Evolutionary conservation across 352 stramenopile species (phyloP), one percentile per base, ranked within the genome.

Genomic region (Saprolegnia diclina): DNA sequence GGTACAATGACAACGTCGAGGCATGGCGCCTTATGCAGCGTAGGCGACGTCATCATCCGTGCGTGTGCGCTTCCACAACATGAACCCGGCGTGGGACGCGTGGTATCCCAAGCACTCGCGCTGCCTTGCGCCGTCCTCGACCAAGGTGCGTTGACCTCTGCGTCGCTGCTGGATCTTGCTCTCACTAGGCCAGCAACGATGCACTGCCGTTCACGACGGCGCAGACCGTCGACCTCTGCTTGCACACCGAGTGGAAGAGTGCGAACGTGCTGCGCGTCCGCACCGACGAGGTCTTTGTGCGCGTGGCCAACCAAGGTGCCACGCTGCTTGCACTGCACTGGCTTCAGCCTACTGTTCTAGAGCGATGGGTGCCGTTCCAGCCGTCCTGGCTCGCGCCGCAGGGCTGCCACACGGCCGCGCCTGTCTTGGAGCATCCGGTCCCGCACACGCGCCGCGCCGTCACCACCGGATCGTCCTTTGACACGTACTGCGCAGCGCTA

Each of bases 51-150:
- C 52, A 5, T 26, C 14, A 24, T 72, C 53, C 65, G 75, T 81
- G 61, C 79, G 79, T 21, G 70, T 94, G 48, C 82, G 83, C 22
- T 92, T 83, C 71, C 78, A 91, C 40, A 92, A 89, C 65, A 94
- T 94, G 86, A 85, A 94, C 72, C 76, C 87, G 44, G 66, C 75
- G 38, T 94, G 86, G 86, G 73, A 79, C 29, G 77, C 83, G 5
- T 91, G 86, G 82, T 32, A 92, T 42, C 77, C 79, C 13, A 11
- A 80, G 11, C 82, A 91, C 64, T 94, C 83, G 5, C 79, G 77
- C 0, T 78, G 87, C 32, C 73, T 94, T 22, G 76, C 86, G 40
- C 77, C 75, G 6, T 56, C 79, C 22, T 83, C 76, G 0, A 82
- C 80, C 19, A 88, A 89, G 76, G 84, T 90, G 35, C 63, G 56